Evolutionary conservation across 176 grass and related monocot species (phyloP).

Genomic region (maize (Zea mays)): Zm-B73-REFERENCE-NAM-5.0 NC_050097.1:195627001-195627500

Average conservation of each 20-base stretch:
- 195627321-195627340: not conserved
- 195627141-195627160: conserved; percentile 79
- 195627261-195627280: conserved; percentile 83
- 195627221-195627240: conserved; percentile 70
- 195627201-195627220: conserved; percentile 73
- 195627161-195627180: conserved; percentile 71
- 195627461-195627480: conserved; percentile 68
- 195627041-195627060: conserved; percentile 38
- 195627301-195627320: conserved; percentile 66
- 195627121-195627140: conserved; percentile 65
- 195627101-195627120: conserved; percentile 60
- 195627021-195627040: not conserved
- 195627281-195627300: conserved; percentile 69
- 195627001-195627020: not conserved
- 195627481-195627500: conserved; percentile 56
- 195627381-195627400: conserved; percentile 31
- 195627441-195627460: conserved; percentile 49
- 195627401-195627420: conserved; percentile 46
- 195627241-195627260: conserved; percentile 85
- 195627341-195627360: not conserved
- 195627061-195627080: conserved; percentile 60
- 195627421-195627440: conserved; percentile 67
- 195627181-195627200: conserved; percentile 67
- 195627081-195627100: conserved; percentile 73
- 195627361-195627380: conserved; percentile 38